Evolutionary conservation across 345 rosid species (phyloP).

Genomic region (Corchorus olitorius): DNA sequence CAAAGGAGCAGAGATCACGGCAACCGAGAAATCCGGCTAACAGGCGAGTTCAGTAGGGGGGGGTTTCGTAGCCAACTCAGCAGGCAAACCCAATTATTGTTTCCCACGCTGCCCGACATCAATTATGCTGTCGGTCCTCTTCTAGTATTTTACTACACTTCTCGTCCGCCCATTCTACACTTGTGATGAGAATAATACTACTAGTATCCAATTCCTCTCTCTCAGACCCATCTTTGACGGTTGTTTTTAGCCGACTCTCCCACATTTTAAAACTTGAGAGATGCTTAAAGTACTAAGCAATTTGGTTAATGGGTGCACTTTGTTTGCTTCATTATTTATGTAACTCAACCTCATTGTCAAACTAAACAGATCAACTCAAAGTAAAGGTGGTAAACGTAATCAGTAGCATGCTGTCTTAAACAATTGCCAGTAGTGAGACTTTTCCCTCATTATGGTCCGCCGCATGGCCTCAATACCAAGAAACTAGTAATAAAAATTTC

Average conservation of each 20-base stretch:
- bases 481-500: neutral
- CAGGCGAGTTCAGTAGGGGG: neutral
- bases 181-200: too few relatives aligned
- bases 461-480: neutral
- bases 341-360: too few relatives aligned
- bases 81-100: slow-evolving; percentile 39
- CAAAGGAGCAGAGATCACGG: slow-evolving; percentile 28
- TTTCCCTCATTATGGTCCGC: neutral
- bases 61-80: neutral
- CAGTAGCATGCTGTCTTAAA: neutral
- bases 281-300: neutral
- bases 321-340: too few relatives aligned
- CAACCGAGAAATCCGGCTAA: slow-evolving; percentile 38
- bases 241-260: neutral
- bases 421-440: neutral
- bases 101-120: slow-evolving; percentile 51
- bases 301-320: too few relatives aligned
- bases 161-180: neutral
- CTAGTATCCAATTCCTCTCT: neutral
- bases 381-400: neutral
- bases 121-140: slow-evolving; percentile 34
- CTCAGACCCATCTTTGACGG: neutral
- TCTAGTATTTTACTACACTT: slow-evolving; percentile 2
- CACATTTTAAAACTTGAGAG: neutral
- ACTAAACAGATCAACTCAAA: too few relatives aligned